Evolutionary conservation across 1,139 yeast genomes (phyloP).

Genomic region (Kodamaea suecica): DNA sequence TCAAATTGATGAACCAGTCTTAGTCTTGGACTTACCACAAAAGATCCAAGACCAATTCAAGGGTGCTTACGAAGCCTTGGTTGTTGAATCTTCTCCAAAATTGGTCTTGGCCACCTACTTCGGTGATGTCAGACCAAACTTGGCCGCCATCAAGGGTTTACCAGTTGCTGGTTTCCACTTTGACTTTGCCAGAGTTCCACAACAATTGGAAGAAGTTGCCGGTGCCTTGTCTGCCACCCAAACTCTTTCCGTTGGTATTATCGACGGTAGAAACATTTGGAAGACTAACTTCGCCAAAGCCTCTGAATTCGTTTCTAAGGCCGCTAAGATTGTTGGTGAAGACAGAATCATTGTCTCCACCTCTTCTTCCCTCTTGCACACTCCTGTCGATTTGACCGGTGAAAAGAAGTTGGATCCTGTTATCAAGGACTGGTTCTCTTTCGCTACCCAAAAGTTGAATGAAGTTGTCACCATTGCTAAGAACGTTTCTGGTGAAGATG

Average conservation of each 20-base stretch:
- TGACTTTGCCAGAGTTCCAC: constrained; percentile 95
- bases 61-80: constrained; percentile 75
- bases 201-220: constrained; percentile 84
- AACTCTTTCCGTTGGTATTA: constrained; percentile 91
- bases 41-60: constrained; percentile 81
- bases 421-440: constrained; percentile 97
- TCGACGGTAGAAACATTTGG: constrained; percentile 99
- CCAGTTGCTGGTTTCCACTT: constrained; percentile 96
- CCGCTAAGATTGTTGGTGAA: constrained; percentile 78
- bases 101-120: constrained; percentile 87
- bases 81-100: constrained; percentile 68
- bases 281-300: constrained; percentile 92
- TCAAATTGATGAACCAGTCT: constrained; percentile 96
- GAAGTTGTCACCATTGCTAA: constrained; percentile 92
- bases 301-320: constrained; percentile 73
- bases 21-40: constrained; percentile 90
- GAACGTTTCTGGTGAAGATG: constrained; percentile 80
- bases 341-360: constrained; percentile 91
- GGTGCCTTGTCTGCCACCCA: constrained; percentile 63
- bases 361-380: constrained; percentile 95
- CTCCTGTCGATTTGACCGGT: constrained; percentile 92
- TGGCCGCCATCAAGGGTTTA: constrained; percentile 79
- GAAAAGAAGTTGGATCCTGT: constrained; percentile 88
- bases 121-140: constrained; percentile 98
- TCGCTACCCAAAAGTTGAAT: constrained; percentile 90